Conservation (phyloP, 768 basidiomycete genomes). For the Megacollybia marginata region DNA sequence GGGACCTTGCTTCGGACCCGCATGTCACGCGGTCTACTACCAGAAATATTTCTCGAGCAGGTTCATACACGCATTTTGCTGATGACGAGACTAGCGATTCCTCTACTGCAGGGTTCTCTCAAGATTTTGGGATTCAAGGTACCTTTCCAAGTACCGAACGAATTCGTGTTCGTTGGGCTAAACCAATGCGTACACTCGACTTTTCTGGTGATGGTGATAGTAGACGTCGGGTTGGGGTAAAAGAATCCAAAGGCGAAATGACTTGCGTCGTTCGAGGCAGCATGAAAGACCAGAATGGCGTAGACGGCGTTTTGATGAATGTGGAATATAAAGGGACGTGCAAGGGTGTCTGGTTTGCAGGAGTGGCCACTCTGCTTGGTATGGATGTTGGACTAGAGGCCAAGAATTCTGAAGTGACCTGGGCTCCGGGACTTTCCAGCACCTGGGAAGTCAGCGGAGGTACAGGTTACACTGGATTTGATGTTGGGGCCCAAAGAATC, state of each 20-base stretch:
- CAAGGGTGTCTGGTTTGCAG: constrained; percentile 75
- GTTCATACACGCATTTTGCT: constrained; percentile 64
- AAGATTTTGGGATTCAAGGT: constrained; percentile 65
- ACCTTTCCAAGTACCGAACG: constrained; percentile 74
- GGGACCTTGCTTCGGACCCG: constrained; percentile 76
- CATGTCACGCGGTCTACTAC: constrained; percentile 53
- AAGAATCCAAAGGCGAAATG: constrained; percentile 63
- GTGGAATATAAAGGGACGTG: constrained; percentile 69
- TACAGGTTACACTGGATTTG: constrained; percentile 65
- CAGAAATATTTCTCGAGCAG: constrained; percentile 41
- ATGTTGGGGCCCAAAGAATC: constrained; percentile 36
- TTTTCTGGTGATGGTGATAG: constrained; percentile 40
- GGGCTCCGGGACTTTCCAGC: constrained; percentile 43
- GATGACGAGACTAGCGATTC: constrained; percentile 82
- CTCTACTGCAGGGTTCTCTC: constrained; percentile 43
- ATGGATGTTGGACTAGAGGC: constrained; percentile 67
- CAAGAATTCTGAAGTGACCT: constrained; percentile 61
- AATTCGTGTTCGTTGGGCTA: constrained; percentile 73
- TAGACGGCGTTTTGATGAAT: constrained; percentile 53
- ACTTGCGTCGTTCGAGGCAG: constrained; percentile 50
- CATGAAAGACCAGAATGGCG: constrained; percentile 26
- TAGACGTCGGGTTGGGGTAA: constrained; percentile 63
- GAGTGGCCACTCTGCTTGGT: constrained; percentile 74
- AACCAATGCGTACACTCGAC: constrained; percentile 43
- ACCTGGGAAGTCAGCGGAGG: constrained; percentile 62